Conservation (phyloP, 2,329 filamentous ascomycete genomes). For the Sporothrix dimorphospora region DNA sequence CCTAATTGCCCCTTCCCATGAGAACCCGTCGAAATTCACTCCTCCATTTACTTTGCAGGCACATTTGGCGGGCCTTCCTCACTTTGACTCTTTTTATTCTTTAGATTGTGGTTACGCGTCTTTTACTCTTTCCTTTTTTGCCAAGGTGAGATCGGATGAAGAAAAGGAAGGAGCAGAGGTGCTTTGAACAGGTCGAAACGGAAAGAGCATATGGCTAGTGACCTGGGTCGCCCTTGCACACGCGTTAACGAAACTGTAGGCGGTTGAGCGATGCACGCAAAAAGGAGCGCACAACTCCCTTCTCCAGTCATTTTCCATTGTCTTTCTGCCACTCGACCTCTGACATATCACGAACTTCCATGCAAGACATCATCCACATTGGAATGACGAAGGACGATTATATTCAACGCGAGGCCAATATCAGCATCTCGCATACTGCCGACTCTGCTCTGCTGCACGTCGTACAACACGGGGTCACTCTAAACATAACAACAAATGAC, state of each 20-base stretch:
- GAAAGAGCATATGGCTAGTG: slow-evolving; percentile 10
- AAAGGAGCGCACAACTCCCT: neutral
- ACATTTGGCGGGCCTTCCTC: neutral
- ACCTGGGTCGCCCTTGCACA: slow-evolving; percentile 17
- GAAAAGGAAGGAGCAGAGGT: slow-evolving; percentile 10
- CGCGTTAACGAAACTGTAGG: neutral
- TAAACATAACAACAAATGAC: neutral
- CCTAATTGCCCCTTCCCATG: slow-evolving; percentile 16
- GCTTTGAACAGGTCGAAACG: neutral
- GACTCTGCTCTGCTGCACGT: neutral
- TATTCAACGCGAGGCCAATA: neutral
- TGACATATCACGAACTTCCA: neutral
- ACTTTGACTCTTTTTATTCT: neutral
- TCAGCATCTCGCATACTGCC: neutral
- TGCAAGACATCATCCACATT: neutral
- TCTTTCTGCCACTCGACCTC: neutral
- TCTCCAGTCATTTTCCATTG: neutral
- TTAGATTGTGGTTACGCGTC: slow-evolving; percentile 21
- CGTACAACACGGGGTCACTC: neutral
- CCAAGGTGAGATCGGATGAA: slow-evolving; percentile 5
- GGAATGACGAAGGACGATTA: neutral
- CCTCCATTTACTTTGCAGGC: neutral
- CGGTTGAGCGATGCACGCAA: neutral
- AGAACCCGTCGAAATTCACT: neutral
- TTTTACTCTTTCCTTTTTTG: neutral